Evolutionary conservation across 352 stramenopile genomes (phyloP).

Genomic region (Phytophthora cactorum): DNA sequence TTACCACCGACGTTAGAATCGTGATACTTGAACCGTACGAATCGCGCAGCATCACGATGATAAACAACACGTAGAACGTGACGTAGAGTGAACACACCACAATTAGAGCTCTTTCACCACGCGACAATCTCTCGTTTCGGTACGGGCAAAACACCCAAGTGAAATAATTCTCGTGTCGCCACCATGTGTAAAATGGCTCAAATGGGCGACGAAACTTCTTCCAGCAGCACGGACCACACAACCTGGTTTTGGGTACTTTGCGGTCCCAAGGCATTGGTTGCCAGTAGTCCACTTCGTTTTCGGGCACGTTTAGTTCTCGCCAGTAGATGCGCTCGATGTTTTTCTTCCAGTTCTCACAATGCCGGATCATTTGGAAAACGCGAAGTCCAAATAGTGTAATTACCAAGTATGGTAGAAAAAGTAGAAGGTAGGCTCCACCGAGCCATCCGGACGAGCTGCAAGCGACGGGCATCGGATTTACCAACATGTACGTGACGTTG

Average conservation of each 20-base stretch:
- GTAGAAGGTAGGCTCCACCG: constrained; percentile 52
- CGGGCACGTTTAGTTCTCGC: constrained; percentile 53
- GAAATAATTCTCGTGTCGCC: constrained; percentile 81
- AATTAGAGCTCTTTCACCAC: constrained; percentile 63
- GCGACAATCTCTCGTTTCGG: constrained; percentile 65
- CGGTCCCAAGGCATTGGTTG: constrained; percentile 73
- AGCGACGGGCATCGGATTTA: constrained; percentile 68
- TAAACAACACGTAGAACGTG: constrained; percentile 78
- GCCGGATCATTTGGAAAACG: constrained; percentile 64
- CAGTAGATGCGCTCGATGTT: constrained; percentile 72
- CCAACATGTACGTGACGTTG: constrained; percentile 45
- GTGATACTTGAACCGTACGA: constrained; percentile 44
- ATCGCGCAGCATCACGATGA: constrained; percentile 66
- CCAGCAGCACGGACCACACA: constrained; percentile 72
- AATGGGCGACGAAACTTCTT: constrained; percentile 62
- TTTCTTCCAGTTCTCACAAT: constrained; percentile 61
- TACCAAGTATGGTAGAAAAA: constrained; percentile 67
- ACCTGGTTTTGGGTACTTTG: constrained; percentile 68
- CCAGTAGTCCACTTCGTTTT: constrained; percentile 79
- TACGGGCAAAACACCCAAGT: constrained; percentile 80
- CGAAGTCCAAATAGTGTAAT: constrained; percentile 64
- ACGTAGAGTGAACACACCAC: constrained; percentile 75
- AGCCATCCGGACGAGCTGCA: constrained; percentile 57
- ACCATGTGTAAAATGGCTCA: constrained; percentile 81
- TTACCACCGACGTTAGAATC: constrained; percentile 44